A percentile compares a stretch with the other conserved stretches of the same genome.
Evolutionary conservation across 805 yeast species (phyloP).

Genomic region (Candida maris): DNA sequence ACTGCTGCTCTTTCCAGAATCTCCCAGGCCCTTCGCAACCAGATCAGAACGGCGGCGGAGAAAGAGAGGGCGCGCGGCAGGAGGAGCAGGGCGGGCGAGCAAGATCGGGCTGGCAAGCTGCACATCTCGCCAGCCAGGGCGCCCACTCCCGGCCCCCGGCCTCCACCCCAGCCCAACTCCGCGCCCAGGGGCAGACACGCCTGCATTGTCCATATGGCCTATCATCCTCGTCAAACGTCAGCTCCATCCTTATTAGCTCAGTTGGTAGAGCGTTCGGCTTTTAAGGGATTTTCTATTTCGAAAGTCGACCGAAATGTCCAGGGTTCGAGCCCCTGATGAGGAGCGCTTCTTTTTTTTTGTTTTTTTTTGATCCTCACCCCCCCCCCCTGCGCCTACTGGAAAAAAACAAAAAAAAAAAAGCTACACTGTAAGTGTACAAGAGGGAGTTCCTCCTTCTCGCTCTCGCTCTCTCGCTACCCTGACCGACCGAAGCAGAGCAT

Average conservation of each 20-base stretch:
- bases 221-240: too few species aligned
- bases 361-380: neutral
- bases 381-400: too few species aligned
- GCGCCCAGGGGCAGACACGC: neutral
- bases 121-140: neutral
- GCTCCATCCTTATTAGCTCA: constrained; percentile 51
- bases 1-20: too few species aligned
- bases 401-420: too few species aligned
- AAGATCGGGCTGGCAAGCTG: too few species aligned
- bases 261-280: constrained; percentile 72
- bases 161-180: neutral
- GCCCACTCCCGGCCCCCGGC: neutral
- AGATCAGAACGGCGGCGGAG: neutral
- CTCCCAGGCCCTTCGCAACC: too few species aligned
- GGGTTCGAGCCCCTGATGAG: constrained; percentile 62
- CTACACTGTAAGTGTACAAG: too few species aligned
- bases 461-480: too few species aligned
- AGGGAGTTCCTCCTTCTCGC: too few species aligned
- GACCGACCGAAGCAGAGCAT: too few species aligned
- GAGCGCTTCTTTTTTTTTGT: constrained; percentile 31
- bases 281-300: constrained; percentile 34
- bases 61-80: neutral
- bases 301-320: constrained; percentile 53
- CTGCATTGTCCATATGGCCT: too few species aligned
- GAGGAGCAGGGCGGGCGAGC: neutral